Base-by-base conservation (phyloP, 176 grass and related monocot species). In the Luzula sylvatica region DNA sequence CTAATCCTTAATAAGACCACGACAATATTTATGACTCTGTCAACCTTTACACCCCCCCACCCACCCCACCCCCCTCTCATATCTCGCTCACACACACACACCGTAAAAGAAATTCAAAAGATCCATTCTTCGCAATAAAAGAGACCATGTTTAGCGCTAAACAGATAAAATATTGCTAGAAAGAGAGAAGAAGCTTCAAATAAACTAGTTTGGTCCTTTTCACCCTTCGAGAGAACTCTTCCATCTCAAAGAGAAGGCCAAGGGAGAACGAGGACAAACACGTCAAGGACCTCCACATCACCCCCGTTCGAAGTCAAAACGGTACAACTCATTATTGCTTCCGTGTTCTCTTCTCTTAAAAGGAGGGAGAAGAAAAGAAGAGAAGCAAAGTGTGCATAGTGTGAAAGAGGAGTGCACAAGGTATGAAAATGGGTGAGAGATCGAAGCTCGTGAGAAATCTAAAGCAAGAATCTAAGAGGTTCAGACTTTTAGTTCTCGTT, bases 381-480 rank as follows among this genome's bases (percentile, higher is more conserved):
- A 63, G 24, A 17, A 63, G 15, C 44, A 24, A 22, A 63, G 24
- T 46, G 59, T 32, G 42, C 23, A 28, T 26, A 47, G 58, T 23
- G 42, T 63, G 58, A 61, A 61, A 42, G 44, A 23, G 55, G 23
- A 13, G 6, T 48, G 15, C 7, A 6, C 8, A 23, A 58, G 35
- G 30, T 23, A 76, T 83, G 83, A 88, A 83, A 69, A 38, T 58
- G 7, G 56, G 70, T 17, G 85, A 88, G 56, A 76, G 77, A 27
- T 81, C 71, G 15, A 88, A 88, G 80, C 76, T 55, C 9, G 49
- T 67, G 20, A 73, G 86, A 14, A 63, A 67, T 38, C 65, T 80
- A 46, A 70, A 77, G 65, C 72, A 84, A 56, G 81, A 88, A 8
- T 76, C 77, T 3, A 75, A 72, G 21, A 71, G 84, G n/a, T 76